Evolutionary conservation across 1,284 basidiomycete species (phyloP).

Genomic region (Tausonia pullulans): DNA sequence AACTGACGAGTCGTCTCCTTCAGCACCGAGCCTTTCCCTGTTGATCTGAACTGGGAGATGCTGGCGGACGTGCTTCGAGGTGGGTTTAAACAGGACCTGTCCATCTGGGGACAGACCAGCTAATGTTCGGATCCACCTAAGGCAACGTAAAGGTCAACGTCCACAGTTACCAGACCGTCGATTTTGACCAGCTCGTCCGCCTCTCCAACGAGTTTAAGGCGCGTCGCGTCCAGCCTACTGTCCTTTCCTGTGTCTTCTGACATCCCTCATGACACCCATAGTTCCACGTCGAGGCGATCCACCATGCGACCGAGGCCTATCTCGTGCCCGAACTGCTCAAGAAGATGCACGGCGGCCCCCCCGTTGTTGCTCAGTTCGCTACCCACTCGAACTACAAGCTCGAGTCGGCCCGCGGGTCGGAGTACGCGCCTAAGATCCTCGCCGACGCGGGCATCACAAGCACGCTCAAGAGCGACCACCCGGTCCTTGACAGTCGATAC

Average conservation of each 20-base stretch:
- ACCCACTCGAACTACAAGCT: background rate
- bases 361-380: conserved; percentile 51
- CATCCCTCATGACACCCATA: background rate
- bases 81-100: too few relatives aligned
- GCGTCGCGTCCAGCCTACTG: background rate
- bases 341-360: conserved; percentile 47
- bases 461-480: conserved; percentile 66
- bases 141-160: conserved; percentile 53
- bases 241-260: too few relatives aligned
- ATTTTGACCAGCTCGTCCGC: conserved; percentile 50
- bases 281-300: conserved; percentile 50
- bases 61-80: conserved; percentile 69
- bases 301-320: conserved; percentile 77
- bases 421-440: conserved; percentile 70
- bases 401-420: conserved; percentile 55
- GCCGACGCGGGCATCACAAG: conserved; percentile 61
- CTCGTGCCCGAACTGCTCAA: conserved; percentile 68
- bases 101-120: too few relatives aligned
- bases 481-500: conserved; percentile 54
- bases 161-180: conserved; percentile 43
- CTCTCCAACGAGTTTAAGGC: conserved; percentile 65
- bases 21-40: conserved; percentile 49
- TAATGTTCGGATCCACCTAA: background rate
- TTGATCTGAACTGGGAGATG: conserved; percentile 69
- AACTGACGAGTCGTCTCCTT: conserved; percentile 4